Conservation (phyloP, 495 filamentous ascomycete species). For the Penicillium riverlandense region DNA sequence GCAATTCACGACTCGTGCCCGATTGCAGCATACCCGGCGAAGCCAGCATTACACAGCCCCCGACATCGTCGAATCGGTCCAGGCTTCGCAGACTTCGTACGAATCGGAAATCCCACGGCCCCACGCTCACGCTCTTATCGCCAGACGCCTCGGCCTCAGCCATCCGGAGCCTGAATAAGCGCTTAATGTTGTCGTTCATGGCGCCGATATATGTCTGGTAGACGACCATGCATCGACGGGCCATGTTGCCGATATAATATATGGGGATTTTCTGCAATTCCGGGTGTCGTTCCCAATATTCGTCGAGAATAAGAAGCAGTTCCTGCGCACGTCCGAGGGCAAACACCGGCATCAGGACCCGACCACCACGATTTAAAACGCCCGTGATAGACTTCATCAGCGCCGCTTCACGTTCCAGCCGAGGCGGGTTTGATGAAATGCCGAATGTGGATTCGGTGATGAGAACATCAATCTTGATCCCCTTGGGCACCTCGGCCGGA, state of each 20-base stretch:
- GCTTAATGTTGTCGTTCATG: slow-evolving; percentile 99
- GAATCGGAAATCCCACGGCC: slow-evolving; percentile 94
- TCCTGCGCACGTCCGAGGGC: slow-evolving; percentile 92
- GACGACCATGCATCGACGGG: slow-evolving; percentile 94
- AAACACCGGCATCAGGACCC: slow-evolving; percentile 92
- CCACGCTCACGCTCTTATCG: slow-evolving; percentile 63
- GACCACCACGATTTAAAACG: slow-evolving; percentile 82
- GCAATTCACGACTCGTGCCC: slow-evolving; percentile 81
- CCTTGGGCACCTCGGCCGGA: slow-evolving; percentile 77
- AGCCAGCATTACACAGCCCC: slow-evolving; percentile 93
- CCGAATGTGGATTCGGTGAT: slow-evolving; percentile 98
- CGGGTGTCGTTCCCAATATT: slow-evolving; percentile 85
- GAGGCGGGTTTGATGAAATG: slow-evolving; percentile 82
- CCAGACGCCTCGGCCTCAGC: slow-evolving; percentile 74
- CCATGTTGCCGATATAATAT: slow-evolving; percentile 92
- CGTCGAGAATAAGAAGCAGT: slow-evolving; percentile 86
- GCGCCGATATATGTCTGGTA: slow-evolving; percentile 96
- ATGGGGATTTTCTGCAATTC: slow-evolving; percentile 88
- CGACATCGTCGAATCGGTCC: slow-evolving; percentile 93
- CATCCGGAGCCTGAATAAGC: slow-evolving; percentile 77
- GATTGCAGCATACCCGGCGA: slow-evolving; percentile 97
- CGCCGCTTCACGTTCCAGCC: slow-evolving; percentile 80
- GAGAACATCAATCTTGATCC: slow-evolving; percentile 84
- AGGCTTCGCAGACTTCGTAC: slow-evolving; percentile 85
- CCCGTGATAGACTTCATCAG: slow-evolving; percentile 92